Base-by-base conservation (phyloP, 352 stramenopile species). In the Pythium sukuiense region DNA sequence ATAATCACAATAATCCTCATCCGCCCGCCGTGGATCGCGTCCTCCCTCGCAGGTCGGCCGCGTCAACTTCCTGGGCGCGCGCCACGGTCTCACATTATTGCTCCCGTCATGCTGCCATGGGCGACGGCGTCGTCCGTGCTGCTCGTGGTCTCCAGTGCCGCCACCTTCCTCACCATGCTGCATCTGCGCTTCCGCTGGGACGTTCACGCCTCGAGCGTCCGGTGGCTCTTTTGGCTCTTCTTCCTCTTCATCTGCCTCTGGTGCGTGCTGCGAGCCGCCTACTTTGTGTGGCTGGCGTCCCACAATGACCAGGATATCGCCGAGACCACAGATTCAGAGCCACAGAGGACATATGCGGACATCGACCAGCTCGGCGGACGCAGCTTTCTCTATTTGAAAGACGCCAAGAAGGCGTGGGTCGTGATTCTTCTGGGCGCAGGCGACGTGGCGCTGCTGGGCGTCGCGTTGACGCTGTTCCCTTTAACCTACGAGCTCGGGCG, bases 171-270 rank as follows among this genome's bases (percentile, higher is more conserved):
- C 24, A 65, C 59, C 18, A 72, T 68, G 65, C 20, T 72, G 16
- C 58, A 71, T 27, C 39, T 67, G 54, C 65, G 65, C 24, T 55
- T 26, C 33, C 59, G 55, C 26, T 72, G 59, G 66, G 66, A 72
- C 49, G 66, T 68, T 24, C 59, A 68, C 26, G 66, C 43, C 7
- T 72, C 54, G 24, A 83, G 77, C 24, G 80, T 88, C 12, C 78
- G 80, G 13, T 89, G 78, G 78, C 71, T 89, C 52, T 89, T 89
- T 59, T 82, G 80, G 58, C 26, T 76, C 55, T 86, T 89, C 43
- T 87, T 89, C 64, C 33, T 84, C 5, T 85, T 78, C 32, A 39
- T 85, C 13, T 80, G 59, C 63, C 48, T 80, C 29, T 81, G 80
- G 69, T 78, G 70, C 50, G 70, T 27, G 9, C 45, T 72, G 48